Percentiles rank a stretch among this genome's conserved stretches.
Conservation (phyloP, 441 rosid species). For the Isatis lusitanica region DNA sequence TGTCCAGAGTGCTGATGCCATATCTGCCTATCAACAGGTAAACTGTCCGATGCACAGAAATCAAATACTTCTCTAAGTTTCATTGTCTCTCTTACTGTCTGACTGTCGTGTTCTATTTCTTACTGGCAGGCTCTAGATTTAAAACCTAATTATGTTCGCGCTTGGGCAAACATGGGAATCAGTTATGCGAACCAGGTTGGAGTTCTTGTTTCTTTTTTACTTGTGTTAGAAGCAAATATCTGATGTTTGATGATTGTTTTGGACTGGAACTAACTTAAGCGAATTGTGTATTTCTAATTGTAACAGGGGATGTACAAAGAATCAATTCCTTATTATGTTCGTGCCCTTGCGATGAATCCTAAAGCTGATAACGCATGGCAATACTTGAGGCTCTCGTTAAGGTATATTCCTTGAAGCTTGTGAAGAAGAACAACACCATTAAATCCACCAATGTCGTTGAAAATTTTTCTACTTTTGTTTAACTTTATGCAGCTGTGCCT, state of each 20-base stretch:
- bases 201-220: slow-evolving; percentile 7
- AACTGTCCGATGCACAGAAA: background rate
- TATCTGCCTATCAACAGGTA: slow-evolving; percentile 93
- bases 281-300: slow-evolving; percentile 9
- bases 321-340: slow-evolving; percentile 86
- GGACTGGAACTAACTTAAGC: background rate
- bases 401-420: slow-evolving; percentile 44
- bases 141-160: slow-evolving; percentile 99
- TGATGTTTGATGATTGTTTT: slow-evolving; percentile 5
- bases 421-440: background rate
- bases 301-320: slow-evolving; percentile 83
- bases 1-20: slow-evolving; percentile 97
- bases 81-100: background rate
- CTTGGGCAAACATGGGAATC: slow-evolving; percentile 99
- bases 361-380: slow-evolving; percentile 99
- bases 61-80: background rate
- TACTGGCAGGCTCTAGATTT: slow-evolving; percentile 83
- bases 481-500: slow-evolving; percentile 70
- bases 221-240: background rate
- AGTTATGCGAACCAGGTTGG: slow-evolving; percentile 97
- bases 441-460: background rate
- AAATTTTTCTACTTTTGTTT: background rate
- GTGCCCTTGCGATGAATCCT: slow-evolving; percentile 98
- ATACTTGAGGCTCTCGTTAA: slow-evolving; percentile 86
- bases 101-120: background rate